These are phyloP conservation scores for Pezicula radicicola DNA, from an alignment of 2,329 filamentous ascomycete species.

Conservation along the genomic window DNA sequence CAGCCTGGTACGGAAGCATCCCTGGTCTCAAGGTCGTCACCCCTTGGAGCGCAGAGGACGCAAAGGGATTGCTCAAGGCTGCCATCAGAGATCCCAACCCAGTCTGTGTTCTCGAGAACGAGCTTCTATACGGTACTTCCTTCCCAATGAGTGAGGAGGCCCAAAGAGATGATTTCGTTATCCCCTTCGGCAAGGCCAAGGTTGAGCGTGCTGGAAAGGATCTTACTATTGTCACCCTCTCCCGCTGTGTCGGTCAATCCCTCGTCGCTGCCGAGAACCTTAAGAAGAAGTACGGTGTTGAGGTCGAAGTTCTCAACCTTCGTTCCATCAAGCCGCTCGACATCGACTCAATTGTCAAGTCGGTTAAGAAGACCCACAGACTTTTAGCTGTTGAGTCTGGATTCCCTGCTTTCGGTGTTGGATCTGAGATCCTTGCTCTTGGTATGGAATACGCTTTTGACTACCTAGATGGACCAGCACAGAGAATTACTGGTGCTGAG, in stretches of 20 bases:
- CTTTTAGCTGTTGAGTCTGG: constrained; percentile 92
- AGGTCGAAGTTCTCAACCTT: constrained; percentile 96
- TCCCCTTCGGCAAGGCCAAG: constrained; percentile 99
- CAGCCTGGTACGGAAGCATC: constrained; percentile 97
- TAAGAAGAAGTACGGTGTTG: constrained; percentile 94
- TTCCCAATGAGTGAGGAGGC: constrained; percentile 98
- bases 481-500: constrained; percentile 93
- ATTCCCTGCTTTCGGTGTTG: constrained; percentile 92
- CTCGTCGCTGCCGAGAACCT: constrained; percentile 84
- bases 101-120: constrained; percentile 86
- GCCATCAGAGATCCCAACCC: constrained; percentile 98
- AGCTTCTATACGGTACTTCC: constrained; percentile 84
- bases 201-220: constrained; percentile 96
- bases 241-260: constrained; percentile 91
- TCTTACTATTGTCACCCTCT: constrained; percentile 90
- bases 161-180: constrained; percentile 93
- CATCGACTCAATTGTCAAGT: constrained; percentile 91
- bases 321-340: constrained; percentile 97
- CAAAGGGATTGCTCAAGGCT: constrained; percentile 96
- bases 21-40: constrained; percentile 95
- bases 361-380: constrained; percentile 96
- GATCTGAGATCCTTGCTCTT: constrained; percentile 87
- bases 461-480: constrained; percentile 91
- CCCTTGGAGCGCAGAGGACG: constrained; percentile 95
- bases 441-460: constrained; percentile 98